Evolutionary conservation across 2,329 filamentous ascomycete genomes (phyloP).

Genomic region (Macroventuria anomochaeta): DNA sequence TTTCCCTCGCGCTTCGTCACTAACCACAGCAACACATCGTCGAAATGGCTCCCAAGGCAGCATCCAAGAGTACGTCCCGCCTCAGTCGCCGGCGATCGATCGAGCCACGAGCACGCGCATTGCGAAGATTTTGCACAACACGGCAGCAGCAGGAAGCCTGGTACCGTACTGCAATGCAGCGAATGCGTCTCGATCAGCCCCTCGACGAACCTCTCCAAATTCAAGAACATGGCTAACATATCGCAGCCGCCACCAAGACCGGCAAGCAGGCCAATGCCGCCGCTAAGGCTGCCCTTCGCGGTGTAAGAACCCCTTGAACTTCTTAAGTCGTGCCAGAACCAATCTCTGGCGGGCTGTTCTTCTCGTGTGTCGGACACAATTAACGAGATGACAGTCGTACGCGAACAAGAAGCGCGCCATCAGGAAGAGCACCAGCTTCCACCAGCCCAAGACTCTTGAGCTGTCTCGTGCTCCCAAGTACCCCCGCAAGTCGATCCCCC

Average conservation of each 20-base stretch:
- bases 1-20: slow-evolving; percentile 36
- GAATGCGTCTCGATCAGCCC: slow-evolving; percentile 32
- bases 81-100: slow-evolving; percentile 16
- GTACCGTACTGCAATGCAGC: slow-evolving; percentile 25
- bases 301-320: slow-evolving; percentile 69
- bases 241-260: slow-evolving; percentile 65
- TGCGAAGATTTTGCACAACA: slow-evolving; percentile 11
- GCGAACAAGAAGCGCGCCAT: slow-evolving; percentile 92
- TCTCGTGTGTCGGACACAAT: slow-evolving; percentile 48
- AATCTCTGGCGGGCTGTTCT: slow-evolving; percentile 60
- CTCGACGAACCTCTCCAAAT: slow-evolving; percentile 1
- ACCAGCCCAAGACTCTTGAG: slow-evolving; percentile 95
- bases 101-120: slow-evolving; percentile 17
- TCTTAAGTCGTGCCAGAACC: slow-evolving; percentile 57
- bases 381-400: slow-evolving; percentile 63
- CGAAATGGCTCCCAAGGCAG: slow-evolving; percentile 51
- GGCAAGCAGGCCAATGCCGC: slow-evolving; percentile 82
- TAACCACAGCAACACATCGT: slow-evolving; percentile 46
- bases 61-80: slow-evolving; percentile 45
- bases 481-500: slow-evolving; percentile 92
- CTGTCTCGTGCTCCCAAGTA: slow-evolving; percentile 92
- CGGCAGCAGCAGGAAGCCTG: slow-evolving; percentile 15
- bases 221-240: slow-evolving; percentile 34
- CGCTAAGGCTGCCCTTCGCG: slow-evolving; percentile 94
- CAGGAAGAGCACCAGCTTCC: slow-evolving; percentile 90